Evolutionary conservation across 352 stramenopile species (phyloP).

Genomic region (Pythium inflatum): DNA sequence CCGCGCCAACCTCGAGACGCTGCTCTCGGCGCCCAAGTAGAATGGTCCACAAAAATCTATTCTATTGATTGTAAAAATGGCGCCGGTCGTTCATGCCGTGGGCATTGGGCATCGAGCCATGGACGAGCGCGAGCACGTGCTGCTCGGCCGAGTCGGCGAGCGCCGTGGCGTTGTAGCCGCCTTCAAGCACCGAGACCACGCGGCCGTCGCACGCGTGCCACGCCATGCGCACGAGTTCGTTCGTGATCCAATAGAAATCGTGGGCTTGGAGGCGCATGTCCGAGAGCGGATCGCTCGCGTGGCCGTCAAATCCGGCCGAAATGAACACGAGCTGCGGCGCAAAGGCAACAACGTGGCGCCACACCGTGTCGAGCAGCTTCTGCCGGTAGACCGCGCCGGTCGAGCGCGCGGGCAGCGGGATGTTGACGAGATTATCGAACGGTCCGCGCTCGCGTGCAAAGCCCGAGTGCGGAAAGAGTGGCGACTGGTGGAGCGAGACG

Average conservation of each 20-base stretch:
- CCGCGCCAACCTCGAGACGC: slow-evolving; percentile 89
- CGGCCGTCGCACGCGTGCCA: slow-evolving; percentile 48
- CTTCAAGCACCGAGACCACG: slow-evolving; percentile 81
- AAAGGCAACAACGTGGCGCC: slow-evolving; percentile 86
- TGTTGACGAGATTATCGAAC: slow-evolving; percentile 86
- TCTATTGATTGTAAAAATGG: slow-evolving; percentile 13
- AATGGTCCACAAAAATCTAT: neutral
- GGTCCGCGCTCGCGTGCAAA: slow-evolving; percentile 41
- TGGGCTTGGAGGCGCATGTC: slow-evolving; percentile 85
- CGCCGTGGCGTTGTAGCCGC: slow-evolving; percentile 41
- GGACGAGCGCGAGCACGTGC: slow-evolving; percentile 39
- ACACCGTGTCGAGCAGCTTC: slow-evolving; percentile 67
- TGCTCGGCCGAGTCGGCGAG: slow-evolving; percentile 38
- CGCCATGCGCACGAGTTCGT: slow-evolving; percentile 51
- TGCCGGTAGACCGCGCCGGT: slow-evolving; percentile 72
- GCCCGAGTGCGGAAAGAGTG: slow-evolving; percentile 79
- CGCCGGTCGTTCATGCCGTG: neutral
- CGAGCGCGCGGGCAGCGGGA: slow-evolving; percentile 85
- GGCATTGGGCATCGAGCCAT: slow-evolving; percentile 50
- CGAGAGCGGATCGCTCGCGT: slow-evolving; percentile 79
- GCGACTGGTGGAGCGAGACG: slow-evolving; percentile 79
- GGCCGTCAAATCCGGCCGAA: slow-evolving; percentile 79
- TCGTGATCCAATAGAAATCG: slow-evolving; percentile 71
- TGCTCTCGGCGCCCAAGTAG: slow-evolving; percentile 72
- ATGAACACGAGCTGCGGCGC: slow-evolving; percentile 80